phyloP scores from a whole-genome alignment of 371 early-diverging fungal genomes.

The Syncephalastrum racemosum region DNA sequence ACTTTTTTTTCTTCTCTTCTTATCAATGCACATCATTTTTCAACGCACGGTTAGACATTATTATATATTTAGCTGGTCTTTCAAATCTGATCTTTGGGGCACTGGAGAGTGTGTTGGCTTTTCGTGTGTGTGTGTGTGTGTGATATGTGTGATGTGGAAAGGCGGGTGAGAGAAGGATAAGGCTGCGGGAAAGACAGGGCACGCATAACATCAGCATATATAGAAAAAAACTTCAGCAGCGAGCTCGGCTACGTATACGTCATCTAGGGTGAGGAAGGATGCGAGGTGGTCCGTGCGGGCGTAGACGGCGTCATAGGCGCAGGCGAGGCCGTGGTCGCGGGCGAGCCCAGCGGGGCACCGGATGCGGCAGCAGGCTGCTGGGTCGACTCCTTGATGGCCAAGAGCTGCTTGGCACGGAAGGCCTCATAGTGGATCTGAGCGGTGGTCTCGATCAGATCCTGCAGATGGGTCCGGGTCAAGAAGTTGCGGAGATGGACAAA shows the following conservation, averaged over 20 bases:
- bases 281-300: constrained; percentile 15
- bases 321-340: constrained; percentile 5
- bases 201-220: background rate
- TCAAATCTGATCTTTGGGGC: too few relatives aligned
- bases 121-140: too few relatives aligned
- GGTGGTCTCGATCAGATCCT: constrained; percentile 83
- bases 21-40: too few relatives aligned
- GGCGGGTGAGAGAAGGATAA: too few relatives aligned
- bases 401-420: constrained; percentile 83
- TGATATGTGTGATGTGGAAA: too few relatives aligned
- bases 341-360: constrained; percentile 11
- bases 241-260: too few relatives aligned
- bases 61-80: too few relatives aligned
- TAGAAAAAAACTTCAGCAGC: background rate
- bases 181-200: too few relatives aligned
- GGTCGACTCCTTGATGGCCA: constrained; percentile 74
- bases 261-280: constrained; percentile 15
- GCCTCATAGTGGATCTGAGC: constrained; percentile 83
- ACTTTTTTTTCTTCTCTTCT: too few relatives aligned
- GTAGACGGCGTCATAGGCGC: constrained; percentile 11
- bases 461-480: constrained; percentile 78
- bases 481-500: constrained; percentile 84
- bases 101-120: too few relatives aligned
- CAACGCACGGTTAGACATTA: too few relatives aligned
- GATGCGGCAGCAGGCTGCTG: constrained; percentile 20